A percentile compares a stretch with the other conserved stretches of the same genome.
These are phyloP conservation scores for Cytospora mali DNA, from an alignment of 2,329 filamentous ascomycete genomes.

Conservation along the genomic window DNA sequence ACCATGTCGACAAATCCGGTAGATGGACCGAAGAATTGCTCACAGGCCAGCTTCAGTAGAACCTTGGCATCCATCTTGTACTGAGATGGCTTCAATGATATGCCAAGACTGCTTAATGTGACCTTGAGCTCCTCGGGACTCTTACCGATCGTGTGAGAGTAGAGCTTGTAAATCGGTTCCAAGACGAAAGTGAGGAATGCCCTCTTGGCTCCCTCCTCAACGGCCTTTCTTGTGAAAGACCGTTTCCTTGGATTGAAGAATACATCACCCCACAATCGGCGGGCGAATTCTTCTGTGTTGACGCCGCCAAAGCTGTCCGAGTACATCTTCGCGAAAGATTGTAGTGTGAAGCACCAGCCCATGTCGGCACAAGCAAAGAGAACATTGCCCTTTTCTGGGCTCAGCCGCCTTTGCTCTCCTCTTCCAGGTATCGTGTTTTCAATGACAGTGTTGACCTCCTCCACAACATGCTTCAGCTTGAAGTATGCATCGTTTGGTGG, in stretches of 20 bases:
- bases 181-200: constrained; percentile 94
- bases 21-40: constrained; percentile 91
- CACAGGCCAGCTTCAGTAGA: constrained; percentile 84
- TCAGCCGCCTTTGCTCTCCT: constrained; percentile 78
- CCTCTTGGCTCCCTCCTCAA: constrained; percentile 78
- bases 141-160: constrained; percentile 91
- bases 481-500: constrained; percentile 97
- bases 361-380: constrained; percentile 91
- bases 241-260: constrained; percentile 92
- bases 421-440: constrained; percentile 81
- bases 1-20: constrained; percentile 96
- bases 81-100: constrained; percentile 87
- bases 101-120: constrained; percentile 78
- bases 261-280: constrained; percentile 91
- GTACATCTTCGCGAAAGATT: constrained; percentile 96
- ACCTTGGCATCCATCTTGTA: constrained; percentile 88
- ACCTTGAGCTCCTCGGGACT: constrained; percentile 81
- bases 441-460: constrained; percentile 96
- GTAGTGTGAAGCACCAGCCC: constrained; percentile 95
- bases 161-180: constrained; percentile 97
- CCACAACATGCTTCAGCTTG: constrained; percentile 97
- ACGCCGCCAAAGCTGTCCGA: constrained; percentile 83
- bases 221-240: constrained; percentile 85
- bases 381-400: constrained; percentile 97
- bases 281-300: constrained; percentile 80